A percentile compares a stretch with the other conserved stretches of the same genome.
These are phyloP conservation scores for Neurospora sp. DNA, from an alignment of 495 filamentous ascomycete genomes.

Conservation along the genomic window DNA sequence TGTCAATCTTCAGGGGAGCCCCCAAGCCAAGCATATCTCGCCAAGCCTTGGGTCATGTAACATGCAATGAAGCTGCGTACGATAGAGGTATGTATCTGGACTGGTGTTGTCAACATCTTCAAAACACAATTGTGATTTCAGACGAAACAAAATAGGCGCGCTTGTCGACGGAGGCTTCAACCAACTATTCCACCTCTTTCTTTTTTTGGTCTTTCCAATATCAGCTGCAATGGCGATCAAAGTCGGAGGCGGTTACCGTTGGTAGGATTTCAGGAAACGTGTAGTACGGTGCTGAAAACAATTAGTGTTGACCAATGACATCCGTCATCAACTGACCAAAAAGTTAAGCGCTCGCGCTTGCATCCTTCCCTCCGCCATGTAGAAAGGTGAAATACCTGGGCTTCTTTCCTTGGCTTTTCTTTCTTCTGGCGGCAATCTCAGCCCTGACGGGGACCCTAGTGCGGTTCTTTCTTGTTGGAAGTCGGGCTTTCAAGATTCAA, in stretches of 20 bases:
- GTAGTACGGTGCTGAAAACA: background rate
- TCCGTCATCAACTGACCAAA: background rate
- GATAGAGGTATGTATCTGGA: background rate
- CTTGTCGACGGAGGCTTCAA: background rate
- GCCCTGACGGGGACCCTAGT: background rate
- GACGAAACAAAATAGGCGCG: background rate
- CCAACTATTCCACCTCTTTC: background rate
- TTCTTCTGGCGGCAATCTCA: background rate
- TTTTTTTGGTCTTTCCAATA: background rate
- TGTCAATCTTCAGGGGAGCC: background rate
- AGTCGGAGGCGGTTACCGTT: background rate
- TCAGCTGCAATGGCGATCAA: background rate
- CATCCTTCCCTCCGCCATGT: background rate
- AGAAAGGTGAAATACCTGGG: background rate
- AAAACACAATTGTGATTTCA: background rate
- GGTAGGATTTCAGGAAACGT: background rate
- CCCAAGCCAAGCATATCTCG: background rate
- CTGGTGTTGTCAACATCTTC: background rate
- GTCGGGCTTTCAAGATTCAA: background rate
- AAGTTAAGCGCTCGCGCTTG: background rate
- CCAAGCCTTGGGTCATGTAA: background rate
- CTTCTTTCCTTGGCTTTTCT: background rate
- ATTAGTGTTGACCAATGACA: background rate
- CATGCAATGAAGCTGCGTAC: background rate
- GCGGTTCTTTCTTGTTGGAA: background rate